A percentile compares a stretch with the other conserved stretches of the same genome.
Evolutionary conservation across 768 basidiomycete species (phyloP).

Genomic region (Krasilnikovozyma curviuscula): DNA sequence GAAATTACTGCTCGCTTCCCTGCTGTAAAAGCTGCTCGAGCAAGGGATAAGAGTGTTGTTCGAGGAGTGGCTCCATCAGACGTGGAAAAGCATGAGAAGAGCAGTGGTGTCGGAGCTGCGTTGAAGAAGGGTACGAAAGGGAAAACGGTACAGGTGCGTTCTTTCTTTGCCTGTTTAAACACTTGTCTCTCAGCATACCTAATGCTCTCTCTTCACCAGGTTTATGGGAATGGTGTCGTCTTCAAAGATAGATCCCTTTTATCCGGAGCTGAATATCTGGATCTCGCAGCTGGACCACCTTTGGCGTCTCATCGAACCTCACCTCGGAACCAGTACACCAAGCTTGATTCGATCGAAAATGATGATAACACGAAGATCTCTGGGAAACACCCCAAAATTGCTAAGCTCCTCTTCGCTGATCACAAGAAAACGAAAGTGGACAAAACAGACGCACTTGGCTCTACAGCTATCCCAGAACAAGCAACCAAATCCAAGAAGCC

Average conservation of each 20-base stretch:
- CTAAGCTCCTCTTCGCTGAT: conserved; percentile 22
- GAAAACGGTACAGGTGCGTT: conserved; percentile 17
- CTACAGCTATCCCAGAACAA: conserved; percentile 13
- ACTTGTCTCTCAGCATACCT: background rate
- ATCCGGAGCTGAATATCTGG: conserved; percentile 22
- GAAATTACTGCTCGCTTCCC: conserved; percentile 3
- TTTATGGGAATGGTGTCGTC: conserved; percentile 22
- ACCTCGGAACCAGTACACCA: conserved; percentile 17
- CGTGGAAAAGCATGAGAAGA: conserved; percentile 8
- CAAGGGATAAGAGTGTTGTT: conserved; percentile 12
- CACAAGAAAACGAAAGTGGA: conserved; percentile 15
- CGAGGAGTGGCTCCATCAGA: conserved; percentile 1
- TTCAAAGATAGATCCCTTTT: conserved; percentile 23
- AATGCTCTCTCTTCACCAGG: conserved; percentile 1
- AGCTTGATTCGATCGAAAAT: conserved; percentile 19
- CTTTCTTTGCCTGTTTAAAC: background rate
- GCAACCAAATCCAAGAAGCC: conserved; percentile 12
- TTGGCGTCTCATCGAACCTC: conserved; percentile 18
- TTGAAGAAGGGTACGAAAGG: conserved; percentile 22
- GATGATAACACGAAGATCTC: conserved; percentile 22
- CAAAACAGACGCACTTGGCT: background rate
- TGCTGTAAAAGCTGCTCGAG: background rate
- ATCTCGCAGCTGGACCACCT: conserved; percentile 22
- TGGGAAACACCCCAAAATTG: conserved; percentile 18
- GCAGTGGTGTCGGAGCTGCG: conserved; percentile 18